phyloP scores from a whole-genome alignment of 768 basidiomycete species.

The Mycena rebaudengoi region DNA sequence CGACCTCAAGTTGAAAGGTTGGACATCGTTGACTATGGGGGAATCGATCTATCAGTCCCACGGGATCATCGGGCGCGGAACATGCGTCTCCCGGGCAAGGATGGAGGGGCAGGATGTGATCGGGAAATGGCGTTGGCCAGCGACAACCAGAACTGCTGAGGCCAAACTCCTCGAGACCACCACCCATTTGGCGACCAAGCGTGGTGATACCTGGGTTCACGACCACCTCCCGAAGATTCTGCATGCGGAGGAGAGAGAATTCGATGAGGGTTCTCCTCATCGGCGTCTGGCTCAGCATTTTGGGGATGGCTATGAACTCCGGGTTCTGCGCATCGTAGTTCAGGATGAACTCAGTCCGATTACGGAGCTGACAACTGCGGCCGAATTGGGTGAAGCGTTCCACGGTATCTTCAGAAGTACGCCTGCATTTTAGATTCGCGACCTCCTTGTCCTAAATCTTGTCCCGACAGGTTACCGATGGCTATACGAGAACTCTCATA shows the following conservation, averaged over 20 bases:
- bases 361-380: conserved; percentile 29
- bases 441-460: not conserved
- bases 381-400: not conserved
- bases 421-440: not conserved
- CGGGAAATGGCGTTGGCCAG: not conserved
- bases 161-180: not conserved
- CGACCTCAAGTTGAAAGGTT: not conserved
- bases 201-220: not conserved
- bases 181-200: not conserved
- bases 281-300: not conserved
- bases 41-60: not conserved
- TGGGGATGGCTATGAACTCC: not conserved
- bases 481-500: not conserved
- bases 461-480: not conserved
- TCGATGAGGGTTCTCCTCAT: not conserved
- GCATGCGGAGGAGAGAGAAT: not conserved
- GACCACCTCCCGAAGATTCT: not conserved
- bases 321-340: not conserved
- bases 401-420: too few relatives aligned
- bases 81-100: not conserved
- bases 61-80: not conserved
- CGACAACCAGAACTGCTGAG: not conserved
- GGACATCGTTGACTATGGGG: not conserved
- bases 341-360: not conserved
- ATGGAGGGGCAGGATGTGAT: not conserved